A percentile compares a stretch with the other conserved stretches of the same genome.
These are phyloP conservation scores for Cerrena zonata DNA, from an alignment of 1,284 basidiomycete species.

Conservation along the genomic window DNA sequence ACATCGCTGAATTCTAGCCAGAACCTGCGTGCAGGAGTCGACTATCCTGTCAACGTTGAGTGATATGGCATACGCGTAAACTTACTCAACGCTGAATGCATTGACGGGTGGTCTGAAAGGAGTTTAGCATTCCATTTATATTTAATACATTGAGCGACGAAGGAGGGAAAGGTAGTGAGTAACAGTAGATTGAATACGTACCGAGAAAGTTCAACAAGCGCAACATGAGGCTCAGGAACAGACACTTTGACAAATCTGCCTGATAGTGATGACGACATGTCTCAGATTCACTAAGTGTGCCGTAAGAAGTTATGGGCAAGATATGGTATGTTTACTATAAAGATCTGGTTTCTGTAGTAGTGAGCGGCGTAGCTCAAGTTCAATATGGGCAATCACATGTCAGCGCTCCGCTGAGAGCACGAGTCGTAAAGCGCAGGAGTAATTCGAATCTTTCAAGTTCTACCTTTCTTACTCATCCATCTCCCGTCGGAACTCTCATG, in stretches of 20 bases:
- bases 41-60: neutral
- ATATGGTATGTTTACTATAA: neutral
- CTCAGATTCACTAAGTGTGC: neutral
- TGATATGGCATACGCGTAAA: neutral
- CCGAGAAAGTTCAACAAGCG: slow-evolving; percentile 52
- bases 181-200: slow-evolving; percentile 23
- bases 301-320: neutral
- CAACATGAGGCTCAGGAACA: slow-evolving; percentile 45
- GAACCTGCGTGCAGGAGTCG: slow-evolving; percentile 42
- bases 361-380: no score
- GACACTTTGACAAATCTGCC: slow-evolving; percentile 51
- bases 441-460: no score
- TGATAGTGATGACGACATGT: slow-evolving; percentile 12
- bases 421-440: no score
- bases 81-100: slow-evolving; percentile 62
- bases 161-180: no score
- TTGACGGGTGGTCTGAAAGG: slow-evolving; percentile 63
- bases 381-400: no score
- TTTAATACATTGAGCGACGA: neutral
- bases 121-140: neutral
- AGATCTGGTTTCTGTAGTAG: neutral
- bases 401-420: no score
- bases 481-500: no score
- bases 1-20: slow-evolving; percentile 66
- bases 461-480: no score